A percentile compares a stretch with the other conserved stretches of the same genome.
These are phyloP conservation scores for Phymatotrichopsis omnivora DNA, from an alignment of 2,329 filamentous ascomycete genomes.

Conservation along the genomic window DNA sequence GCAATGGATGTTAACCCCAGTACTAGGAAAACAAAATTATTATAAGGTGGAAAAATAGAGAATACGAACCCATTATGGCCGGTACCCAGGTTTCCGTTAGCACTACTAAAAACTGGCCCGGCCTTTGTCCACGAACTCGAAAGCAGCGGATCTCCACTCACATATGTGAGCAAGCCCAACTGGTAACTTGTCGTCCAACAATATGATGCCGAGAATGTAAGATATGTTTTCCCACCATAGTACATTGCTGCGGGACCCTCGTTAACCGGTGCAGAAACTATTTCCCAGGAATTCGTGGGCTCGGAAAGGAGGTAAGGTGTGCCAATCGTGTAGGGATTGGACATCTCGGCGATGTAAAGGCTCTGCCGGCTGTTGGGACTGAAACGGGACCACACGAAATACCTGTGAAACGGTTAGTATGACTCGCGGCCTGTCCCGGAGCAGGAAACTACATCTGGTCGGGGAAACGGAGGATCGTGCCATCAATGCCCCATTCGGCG, in stretches of 20 bases:
- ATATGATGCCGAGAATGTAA: constrained; percentile 47
- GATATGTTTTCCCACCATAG: constrained; percentile 43
- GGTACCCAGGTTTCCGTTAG: constrained; percentile 48
- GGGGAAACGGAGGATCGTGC: constrained; percentile 42
- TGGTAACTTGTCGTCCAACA: constrained; percentile 49
- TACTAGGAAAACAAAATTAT: too few relatives aligned
- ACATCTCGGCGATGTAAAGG: constrained; percentile 37
- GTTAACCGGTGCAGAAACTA: constrained; percentile 43
- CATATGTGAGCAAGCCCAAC: constrained; percentile 46
- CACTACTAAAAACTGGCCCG: constrained; percentile 44
- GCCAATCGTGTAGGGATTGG: constrained; percentile 39
- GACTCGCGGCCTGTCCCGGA: too few relatives aligned
- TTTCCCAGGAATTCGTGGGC: constrained; percentile 45
- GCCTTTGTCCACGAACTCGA: constrained; percentile 44
- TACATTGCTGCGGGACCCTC: constrained; percentile 48
- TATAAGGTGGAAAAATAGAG: background rate
- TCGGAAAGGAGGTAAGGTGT: constrained; percentile 42
- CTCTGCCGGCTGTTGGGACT: constrained; percentile 37
- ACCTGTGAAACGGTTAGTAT: too few relatives aligned
- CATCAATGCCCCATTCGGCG: constrained; percentile 46
- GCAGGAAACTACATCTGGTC: constrained; percentile 39
- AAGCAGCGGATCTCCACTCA: constrained; percentile 40
- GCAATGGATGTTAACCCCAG: background rate
- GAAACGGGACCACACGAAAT: constrained; percentile 48
- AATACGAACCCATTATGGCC: constrained; percentile 42